These are phyloP conservation scores for Starmerella khaoyaiensis DNA, from an alignment of 805 yeast species.

Conservation along the genomic window DNA sequence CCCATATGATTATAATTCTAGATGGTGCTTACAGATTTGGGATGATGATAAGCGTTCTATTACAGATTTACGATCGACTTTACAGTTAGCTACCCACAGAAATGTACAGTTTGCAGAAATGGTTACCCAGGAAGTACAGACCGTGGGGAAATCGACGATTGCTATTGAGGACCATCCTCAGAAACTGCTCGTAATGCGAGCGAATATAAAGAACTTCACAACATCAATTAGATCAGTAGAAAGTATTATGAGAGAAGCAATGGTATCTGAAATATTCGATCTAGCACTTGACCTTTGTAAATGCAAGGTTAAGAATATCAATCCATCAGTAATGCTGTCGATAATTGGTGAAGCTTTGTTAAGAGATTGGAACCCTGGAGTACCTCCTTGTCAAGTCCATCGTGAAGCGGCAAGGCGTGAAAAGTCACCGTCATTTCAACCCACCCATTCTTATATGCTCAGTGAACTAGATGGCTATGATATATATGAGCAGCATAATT, in stretches of 20 bases:
- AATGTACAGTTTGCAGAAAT: slow-evolving; percentile 53
- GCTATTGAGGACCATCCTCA: slow-evolving; percentile 42
- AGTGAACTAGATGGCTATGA: no score
- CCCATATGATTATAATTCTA: no score
- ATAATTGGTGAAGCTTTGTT: slow-evolving; percentile 46
- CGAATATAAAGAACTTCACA: slow-evolving; percentile 44
- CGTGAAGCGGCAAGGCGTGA: neutral
- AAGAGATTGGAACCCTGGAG: slow-evolving; percentile 39
- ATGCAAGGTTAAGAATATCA: slow-evolving; percentile 33
- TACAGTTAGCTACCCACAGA: slow-evolving; percentile 51
- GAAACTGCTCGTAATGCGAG: slow-evolving; percentile 41
- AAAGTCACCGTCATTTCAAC: no score
- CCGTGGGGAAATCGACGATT: slow-evolving; percentile 57
- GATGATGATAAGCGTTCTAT: slow-evolving; percentile 71
- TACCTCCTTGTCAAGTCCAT: slow-evolving; percentile 1
- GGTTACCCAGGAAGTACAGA: slow-evolving; percentile 53
- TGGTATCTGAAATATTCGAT: slow-evolving; percentile 56
- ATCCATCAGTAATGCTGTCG: slow-evolving; percentile 36
- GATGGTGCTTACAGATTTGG: slow-evolving; percentile 49
- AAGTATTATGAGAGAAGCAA: slow-evolving; percentile 66
- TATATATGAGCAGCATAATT: no score
- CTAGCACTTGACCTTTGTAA: slow-evolving; percentile 52
- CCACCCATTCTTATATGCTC: no score
- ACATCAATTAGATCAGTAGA: slow-evolving; percentile 48
- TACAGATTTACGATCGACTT: slow-evolving; percentile 56